Percentiles rank a stretch among this genome's conserved stretches.
These are phyloP conservation scores for Aphanomyces astaci DNA, from an alignment of 352 stramenopile species.

Conservation along the genomic window DNA sequence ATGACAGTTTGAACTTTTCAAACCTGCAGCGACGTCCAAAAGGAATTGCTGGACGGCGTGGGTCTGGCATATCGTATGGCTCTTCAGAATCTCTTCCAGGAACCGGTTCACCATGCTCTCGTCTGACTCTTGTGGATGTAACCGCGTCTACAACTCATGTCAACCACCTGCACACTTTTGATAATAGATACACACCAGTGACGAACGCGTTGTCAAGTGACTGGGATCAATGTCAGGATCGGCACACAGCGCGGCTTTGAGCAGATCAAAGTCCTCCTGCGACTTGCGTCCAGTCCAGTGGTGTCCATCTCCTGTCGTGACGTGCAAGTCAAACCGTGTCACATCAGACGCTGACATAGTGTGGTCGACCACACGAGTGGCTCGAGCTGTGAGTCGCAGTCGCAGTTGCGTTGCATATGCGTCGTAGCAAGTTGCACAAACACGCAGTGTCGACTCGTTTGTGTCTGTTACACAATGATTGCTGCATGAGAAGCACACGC, in stretches of 20 bases:
- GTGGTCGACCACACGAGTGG: not conserved
- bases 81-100: constrained; percentile 6
- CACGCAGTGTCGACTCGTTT: not conserved
- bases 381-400: constrained; percentile 5
- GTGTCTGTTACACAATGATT: constrained; percentile 1
- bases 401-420: not conserved
- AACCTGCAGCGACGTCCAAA: constrained; percentile 1
- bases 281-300: not conserved
- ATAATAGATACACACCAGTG: too few relatives aligned
- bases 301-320: not conserved
- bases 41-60: constrained; percentile 4
- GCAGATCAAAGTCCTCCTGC: not conserved
- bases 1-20: too few relatives aligned
- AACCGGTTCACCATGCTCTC: constrained; percentile 1
- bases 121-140: not conserved
- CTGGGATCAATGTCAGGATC: too few relatives aligned
- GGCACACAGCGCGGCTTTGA: not conserved
- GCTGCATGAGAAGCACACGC: constrained; percentile 12
- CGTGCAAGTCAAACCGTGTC: not conserved
- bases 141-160: too few relatives aligned
- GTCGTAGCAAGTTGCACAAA: constrained; percentile 9
- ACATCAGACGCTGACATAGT: not conserved
- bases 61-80: not conserved
- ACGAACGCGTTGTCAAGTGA: too few relatives aligned
- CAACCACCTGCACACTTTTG: too few relatives aligned